A percentile compares a stretch with the other conserved stretches of the same genome.
These are phyloP conservation scores for Agrocybe chaxingu DNA, from an alignment of 768 basidiomycete genomes.

Conservation along the genomic window DNA sequence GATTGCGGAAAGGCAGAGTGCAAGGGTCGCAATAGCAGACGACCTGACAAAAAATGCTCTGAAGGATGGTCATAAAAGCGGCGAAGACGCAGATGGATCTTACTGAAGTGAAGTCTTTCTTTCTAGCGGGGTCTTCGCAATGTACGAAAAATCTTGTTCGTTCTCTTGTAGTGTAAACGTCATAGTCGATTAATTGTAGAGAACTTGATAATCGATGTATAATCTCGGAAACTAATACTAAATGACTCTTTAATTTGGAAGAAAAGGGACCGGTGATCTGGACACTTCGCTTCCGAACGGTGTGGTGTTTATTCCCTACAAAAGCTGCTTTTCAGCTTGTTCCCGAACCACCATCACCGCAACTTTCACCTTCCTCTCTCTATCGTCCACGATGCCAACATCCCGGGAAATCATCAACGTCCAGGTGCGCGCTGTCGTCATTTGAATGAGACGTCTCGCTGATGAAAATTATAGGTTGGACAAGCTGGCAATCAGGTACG, in stretches of 20 bases:
- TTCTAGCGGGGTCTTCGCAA: too few species aligned
- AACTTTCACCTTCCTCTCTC: background rate
- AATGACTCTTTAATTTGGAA: too few species aligned
- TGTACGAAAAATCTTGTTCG: too few species aligned
- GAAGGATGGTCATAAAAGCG: constrained; percentile 42
- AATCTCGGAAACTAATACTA: too few species aligned
- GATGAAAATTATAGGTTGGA: constrained; percentile 49
- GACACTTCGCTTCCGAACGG: too few species aligned
- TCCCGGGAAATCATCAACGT: constrained; percentile 80
- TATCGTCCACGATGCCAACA: constrained; percentile 40
- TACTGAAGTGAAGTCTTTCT: too few species aligned
- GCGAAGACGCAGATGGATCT: too few species aligned
- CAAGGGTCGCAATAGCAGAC: constrained; percentile 71
- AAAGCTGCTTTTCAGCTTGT: background rate
- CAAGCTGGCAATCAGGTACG: constrained; percentile 59
- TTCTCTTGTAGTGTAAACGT: too few species aligned
- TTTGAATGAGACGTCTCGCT: background rate
- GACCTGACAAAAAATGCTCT: constrained; percentile 71
- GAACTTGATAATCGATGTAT: too few species aligned
- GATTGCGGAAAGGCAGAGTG: constrained; percentile 83
- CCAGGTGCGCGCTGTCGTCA: constrained; percentile 44
- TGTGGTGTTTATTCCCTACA: too few species aligned
- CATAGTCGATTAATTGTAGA: too few species aligned
- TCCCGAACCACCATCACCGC: constrained; percentile 9
- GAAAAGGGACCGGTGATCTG: too few species aligned